These are phyloP conservation scores for Phytophthora lateralis DNA, from an alignment of 352 stramenopile genomes.

Conservation along the genomic window DNA sequence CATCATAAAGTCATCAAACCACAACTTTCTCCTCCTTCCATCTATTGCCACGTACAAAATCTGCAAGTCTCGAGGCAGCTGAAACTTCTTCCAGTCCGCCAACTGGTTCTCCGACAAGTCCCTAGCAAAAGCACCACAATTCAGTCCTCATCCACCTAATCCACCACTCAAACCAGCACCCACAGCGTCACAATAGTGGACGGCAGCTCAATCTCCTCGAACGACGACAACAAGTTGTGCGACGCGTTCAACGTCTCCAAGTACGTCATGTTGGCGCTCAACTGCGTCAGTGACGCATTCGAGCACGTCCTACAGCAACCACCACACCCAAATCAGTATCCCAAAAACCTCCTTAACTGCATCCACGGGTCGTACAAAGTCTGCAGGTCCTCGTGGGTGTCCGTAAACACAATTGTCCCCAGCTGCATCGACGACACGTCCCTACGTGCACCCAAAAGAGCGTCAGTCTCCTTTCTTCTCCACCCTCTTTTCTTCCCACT, in stretches of 20 bases:
- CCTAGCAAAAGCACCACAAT: slow-evolving; percentile 2
- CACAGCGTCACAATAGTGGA: slow-evolving; percentile 38
- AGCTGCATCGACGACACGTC: slow-evolving; percentile 32
- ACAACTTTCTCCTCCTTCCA: neutral
- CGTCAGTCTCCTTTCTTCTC: neutral
- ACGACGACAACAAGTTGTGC: slow-evolving; percentile 33
- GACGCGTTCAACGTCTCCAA: slow-evolving; percentile 27
- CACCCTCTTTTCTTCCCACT: neutral
- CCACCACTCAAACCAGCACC: neutral
- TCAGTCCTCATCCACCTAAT: too few species aligned
- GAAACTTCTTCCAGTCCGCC: slow-evolving; percentile 37
- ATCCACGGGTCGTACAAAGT: slow-evolving; percentile 23
- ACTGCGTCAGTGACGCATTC: slow-evolving; percentile 31
- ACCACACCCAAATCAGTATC: neutral
- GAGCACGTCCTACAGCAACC: slow-evolving; percentile 25
- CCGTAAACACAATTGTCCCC: slow-evolving; percentile 18
- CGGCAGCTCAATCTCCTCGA: slow-evolving; percentile 26
- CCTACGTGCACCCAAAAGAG: slow-evolving; percentile 7
- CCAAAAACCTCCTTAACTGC: neutral
- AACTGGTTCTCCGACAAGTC: slow-evolving; percentile 40
- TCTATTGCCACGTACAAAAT: slow-evolving; percentile 22
- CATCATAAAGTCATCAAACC: neutral
- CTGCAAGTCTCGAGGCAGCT: slow-evolving; percentile 34
- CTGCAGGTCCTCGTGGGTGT: slow-evolving; percentile 29
- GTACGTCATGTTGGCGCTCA: slow-evolving; percentile 35